phyloP scores from a whole-genome alignment of 139 green algal genomes.

The Tetraselmis striata region DNA sequence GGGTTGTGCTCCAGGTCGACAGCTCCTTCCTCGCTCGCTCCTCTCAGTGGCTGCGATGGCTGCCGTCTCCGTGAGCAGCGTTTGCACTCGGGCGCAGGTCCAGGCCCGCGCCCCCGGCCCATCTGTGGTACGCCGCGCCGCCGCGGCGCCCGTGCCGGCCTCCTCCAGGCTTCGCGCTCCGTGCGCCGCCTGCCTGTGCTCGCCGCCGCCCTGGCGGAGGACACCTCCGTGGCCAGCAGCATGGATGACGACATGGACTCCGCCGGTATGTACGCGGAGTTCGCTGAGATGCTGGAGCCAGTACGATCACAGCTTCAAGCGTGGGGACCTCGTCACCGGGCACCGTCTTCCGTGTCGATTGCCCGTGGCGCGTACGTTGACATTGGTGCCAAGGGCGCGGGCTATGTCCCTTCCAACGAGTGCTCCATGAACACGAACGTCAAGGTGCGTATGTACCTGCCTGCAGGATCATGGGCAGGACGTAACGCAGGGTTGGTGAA shows the following conservation, averaged over 20 bases:
- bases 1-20: too few relatives aligned
- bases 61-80: not conserved
- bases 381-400: constrained; percentile 84
- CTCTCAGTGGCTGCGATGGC: too few relatives aligned
- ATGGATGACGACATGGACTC: constrained; percentile 41
- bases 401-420: constrained; percentile 74
- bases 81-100: not conserved
- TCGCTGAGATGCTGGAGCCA: constrained; percentile 43
- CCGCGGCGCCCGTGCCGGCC: too few relatives aligned
- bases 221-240: constrained; percentile 6
- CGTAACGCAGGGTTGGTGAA: too few relatives aligned
- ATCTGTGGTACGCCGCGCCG: too few relatives aligned
- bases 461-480: too few relatives aligned
- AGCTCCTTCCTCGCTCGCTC: too few relatives aligned
- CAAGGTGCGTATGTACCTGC: too few relatives aligned
- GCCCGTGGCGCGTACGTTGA: constrained; percentile 83
- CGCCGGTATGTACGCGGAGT: constrained; percentile 16
- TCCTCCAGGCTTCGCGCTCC: not conserved
- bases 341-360: constrained; percentile 43
- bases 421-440: constrained; percentile 40
- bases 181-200: not conserved
- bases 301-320: constrained; percentile 39
- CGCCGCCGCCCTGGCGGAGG: constrained; percentile 16
- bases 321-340: too few relatives aligned
- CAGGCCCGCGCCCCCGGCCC: not conserved